Evolutionary conservation across 352 stramenopile genomes (phyloP).

Genomic region (Globisporangium iwayamae): DNA sequence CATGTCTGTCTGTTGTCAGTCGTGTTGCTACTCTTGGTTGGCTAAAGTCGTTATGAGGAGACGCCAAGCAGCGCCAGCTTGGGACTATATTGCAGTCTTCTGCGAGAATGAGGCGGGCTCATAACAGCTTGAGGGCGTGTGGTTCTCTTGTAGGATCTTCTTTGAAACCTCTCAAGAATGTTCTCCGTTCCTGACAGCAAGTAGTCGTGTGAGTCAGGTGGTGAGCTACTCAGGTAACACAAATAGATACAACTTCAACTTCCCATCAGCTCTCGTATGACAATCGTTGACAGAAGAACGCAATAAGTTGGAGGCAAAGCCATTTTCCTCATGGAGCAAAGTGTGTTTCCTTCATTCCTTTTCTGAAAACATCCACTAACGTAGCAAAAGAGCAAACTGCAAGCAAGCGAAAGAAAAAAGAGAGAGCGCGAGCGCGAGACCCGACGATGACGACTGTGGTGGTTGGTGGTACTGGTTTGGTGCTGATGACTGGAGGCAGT

Average conservation of each 20-base stretch:
- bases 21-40: not conserved
- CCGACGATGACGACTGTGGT: constrained; percentile 3
- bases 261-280: not conserved
- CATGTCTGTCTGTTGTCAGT: constrained; percentile 17
- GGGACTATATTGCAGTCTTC: not conserved
- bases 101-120: no score
- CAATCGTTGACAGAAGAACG: no score
- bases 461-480: not conserved
- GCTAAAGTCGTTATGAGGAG: not conserved
- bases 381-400: constrained; percentile 13
- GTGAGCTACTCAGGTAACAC: not conserved
- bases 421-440: not conserved
- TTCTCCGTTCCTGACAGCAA: no score
- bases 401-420: constrained; percentile 9
- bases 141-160: not conserved
- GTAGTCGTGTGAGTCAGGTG: not conserved
- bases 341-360: constrained; percentile 4
- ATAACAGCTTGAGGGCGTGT: not conserved
- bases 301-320: not conserved
- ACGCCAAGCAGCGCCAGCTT: not conserved
- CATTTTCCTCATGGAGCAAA: constrained; percentile 3
- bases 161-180: not conserved
- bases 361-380: constrained; percentile 5
- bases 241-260: not conserved
- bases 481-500: not conserved